Base-by-base conservation (phyloP, 2,329 filamentous ascomycete genomes). In the Aureobasidium sp. region DNA sequence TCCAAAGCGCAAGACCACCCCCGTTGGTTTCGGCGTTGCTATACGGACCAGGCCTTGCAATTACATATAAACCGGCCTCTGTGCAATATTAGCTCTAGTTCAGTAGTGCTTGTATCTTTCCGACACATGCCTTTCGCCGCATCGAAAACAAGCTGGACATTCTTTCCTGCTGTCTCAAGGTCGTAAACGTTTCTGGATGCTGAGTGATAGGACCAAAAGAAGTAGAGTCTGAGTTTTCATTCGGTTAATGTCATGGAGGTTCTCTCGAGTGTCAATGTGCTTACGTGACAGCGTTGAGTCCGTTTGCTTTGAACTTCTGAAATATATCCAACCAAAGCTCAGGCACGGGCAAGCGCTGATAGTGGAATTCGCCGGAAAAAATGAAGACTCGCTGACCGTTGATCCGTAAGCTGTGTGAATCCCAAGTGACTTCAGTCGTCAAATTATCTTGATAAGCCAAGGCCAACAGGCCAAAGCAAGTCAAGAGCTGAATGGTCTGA, bases 21-120 rank as follows among this genome's bases (percentile, higher is more conserved):
- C 80, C 64, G 64, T 82, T 85, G 2, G 83, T 78, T 68, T 87
- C 85, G 1, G 84, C 85, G 64, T 87, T 87, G 63, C 85, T 79
- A 62, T 87, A 87, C 0, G 84, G 84, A 0, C 84, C 84, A 0
- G 83, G 82, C 0, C 84, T 76, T 3, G 62, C 44, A 9, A 47
- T 41, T n/a, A n/a, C n/a, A n/a, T n/a, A n/a, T n/a, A n/a, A n/a
- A n/a, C n/a, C n/a, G n/a, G n/a, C n/a, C n/a, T n/a, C n/a, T n/a
- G n/a, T n/a, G n/a, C n/a, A n/a, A n/a, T n/a, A n/a, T n/a, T n/a
- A n/a, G n/a, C n/a, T n/a, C n/a, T n/a, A n/a, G n/a, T n/a, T n/a
- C n/a, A n/a, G n/a, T n/a, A n/a, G n/a, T n/a, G n/a, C n/a, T n/a
- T n/a, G n/a, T n/a, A n/a, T n/a, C n/a, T n/a, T n/a, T n/a, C n/a